Conservation (phyloP, 2,329 filamentous ascomycete genomes). For the Tolypocladium ophioglossoides region DNA sequence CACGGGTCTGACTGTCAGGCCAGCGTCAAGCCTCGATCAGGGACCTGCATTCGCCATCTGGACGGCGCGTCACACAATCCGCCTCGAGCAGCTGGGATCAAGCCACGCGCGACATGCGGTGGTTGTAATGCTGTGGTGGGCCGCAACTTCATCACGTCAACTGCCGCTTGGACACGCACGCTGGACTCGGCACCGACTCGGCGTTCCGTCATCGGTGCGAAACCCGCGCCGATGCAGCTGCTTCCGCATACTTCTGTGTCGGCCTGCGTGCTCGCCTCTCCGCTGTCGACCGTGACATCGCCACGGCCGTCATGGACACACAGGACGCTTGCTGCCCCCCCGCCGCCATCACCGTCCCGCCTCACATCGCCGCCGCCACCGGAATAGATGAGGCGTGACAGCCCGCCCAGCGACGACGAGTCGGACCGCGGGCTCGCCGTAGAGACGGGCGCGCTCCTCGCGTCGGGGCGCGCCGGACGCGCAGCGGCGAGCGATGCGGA, state of each 20-base stretch:
- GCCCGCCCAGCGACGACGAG: conserved; percentile 7
- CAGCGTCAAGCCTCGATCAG: too few relatives aligned
- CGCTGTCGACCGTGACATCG: neutral
- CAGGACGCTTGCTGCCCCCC: too few relatives aligned
- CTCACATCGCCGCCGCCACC: neutral
- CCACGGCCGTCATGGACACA: neutral
- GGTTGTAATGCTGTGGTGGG: too few relatives aligned
- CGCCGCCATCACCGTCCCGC: neutral
- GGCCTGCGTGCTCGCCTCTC: neutral
- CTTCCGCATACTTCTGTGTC: too few relatives aligned
- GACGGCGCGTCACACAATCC: neutral
- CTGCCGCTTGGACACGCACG: too few relatives aligned
- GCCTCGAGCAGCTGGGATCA: neutral
- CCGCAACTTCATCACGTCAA: too few relatives aligned
- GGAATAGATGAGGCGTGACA: conserved; percentile 12
- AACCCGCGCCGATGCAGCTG: neutral
- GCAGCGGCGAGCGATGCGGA: neutral
- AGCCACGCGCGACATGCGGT: too few relatives aligned
- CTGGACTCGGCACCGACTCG: neutral
- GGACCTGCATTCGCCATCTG: neutral
- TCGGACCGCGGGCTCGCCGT: conserved; percentile 4
- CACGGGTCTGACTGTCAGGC: too few relatives aligned
- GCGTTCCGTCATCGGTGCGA: neutral
- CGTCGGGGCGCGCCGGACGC: neutral
- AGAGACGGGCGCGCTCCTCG: neutral